Percentiles rank a stretch among this genome's conserved stretches.
Evolutionary conservation across 768 basidiomycete genomes (phyloP).

Genomic region (Mycena rosella): DNA sequence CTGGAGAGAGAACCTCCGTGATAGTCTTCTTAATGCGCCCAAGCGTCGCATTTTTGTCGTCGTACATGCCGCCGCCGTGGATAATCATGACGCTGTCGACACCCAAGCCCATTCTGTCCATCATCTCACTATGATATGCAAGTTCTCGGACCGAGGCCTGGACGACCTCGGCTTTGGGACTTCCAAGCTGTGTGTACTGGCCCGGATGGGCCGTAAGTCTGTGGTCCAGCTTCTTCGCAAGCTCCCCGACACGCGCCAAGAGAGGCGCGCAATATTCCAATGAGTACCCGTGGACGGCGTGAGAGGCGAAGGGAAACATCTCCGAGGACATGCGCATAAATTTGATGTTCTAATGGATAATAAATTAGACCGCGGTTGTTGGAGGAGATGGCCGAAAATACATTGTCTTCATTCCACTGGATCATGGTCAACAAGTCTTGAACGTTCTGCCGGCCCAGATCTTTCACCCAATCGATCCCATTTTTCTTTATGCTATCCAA

Average conservation of each 20-base stretch:
- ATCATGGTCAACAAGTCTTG: conserved; percentile 80
- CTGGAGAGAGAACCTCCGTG: conserved; percentile 64
- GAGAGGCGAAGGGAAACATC: conserved; percentile 94
- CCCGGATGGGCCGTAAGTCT: conserved; percentile 91
- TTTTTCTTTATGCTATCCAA: conserved; percentile 85
- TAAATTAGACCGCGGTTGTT: no score
- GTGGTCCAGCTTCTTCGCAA: conserved; percentile 80
- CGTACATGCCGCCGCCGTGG: conserved; percentile 88
- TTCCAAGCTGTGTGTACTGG: conserved; percentile 87
- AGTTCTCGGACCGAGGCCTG: conserved; percentile 84
- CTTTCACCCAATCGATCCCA: conserved; percentile 86
- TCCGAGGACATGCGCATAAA: conserved; percentile 92
- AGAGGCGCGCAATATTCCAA: conserved; percentile 77
- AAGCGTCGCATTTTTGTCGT: conserved; percentile 80
- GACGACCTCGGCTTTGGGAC: conserved; percentile 81
- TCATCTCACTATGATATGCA: conserved; percentile 88
- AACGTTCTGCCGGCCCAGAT: conserved; percentile 81
- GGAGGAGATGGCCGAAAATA: no score
- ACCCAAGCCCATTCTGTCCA: conserved; percentile 86
- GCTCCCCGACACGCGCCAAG: conserved; percentile 68
- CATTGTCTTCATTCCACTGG: conserved; percentile 93
- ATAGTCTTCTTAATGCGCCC: conserved; percentile 81
- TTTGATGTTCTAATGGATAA: conserved; percentile 76
- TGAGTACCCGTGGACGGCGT: conserved; percentile 83
- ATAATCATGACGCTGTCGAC: conserved; percentile 91